Base-by-base conservation (phyloP, 164 flowering plant species). In the Umbilicus rupestris region DNA sequence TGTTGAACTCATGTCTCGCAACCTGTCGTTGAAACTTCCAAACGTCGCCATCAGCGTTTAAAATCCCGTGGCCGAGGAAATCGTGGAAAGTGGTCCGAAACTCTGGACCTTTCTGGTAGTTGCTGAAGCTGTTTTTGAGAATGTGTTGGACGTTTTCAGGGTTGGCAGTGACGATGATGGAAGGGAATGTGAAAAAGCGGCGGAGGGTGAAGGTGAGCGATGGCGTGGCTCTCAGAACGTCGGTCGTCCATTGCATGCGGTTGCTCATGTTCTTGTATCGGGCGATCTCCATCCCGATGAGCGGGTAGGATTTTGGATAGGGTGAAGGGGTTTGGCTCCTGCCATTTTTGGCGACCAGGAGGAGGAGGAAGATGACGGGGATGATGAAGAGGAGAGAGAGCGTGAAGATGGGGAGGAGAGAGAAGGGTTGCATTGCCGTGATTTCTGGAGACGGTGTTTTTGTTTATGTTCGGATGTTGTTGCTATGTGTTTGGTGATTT, bases 11-110 rank as follows among this genome's bases (percentile, higher is more conserved):
- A 30, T 75, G 79, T 66, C 86, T 80, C 0, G 80, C 41, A 12
- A 80, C 65, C 33, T 81, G 79, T 24, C 88, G 75, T 66, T 84
- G 85, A 45, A 77, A 77, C 72, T 83, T 80, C 89, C 89, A 83
- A 17, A 26, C 44, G 6, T 75, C 76, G 5, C 85, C 87, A 58
- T 83, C 80, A 14, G 66, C 47, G 47, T 73, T 77, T 69, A 85
- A 78, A 58, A 85, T 79, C 2, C 84, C 84, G 28, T 77, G 49
- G 2, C 89, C 89, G 2, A 85, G 73, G 5, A 85, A 70, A 39
- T 83, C 86, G 1, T 1, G 2, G 29, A 74, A 71, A 17, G 11
- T 63, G 9, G 15, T 5, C 2, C 24, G 44, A 8, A 60, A 57
- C 6, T 15, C 5, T 0, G 47, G 29, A 15, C 89, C 85, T 70